Evolutionary conservation across 1,284 basidiomycete genomes (phyloP), one percentile per base, ranked within the genome.

Genomic region (Tylopilus sp.): DNA sequence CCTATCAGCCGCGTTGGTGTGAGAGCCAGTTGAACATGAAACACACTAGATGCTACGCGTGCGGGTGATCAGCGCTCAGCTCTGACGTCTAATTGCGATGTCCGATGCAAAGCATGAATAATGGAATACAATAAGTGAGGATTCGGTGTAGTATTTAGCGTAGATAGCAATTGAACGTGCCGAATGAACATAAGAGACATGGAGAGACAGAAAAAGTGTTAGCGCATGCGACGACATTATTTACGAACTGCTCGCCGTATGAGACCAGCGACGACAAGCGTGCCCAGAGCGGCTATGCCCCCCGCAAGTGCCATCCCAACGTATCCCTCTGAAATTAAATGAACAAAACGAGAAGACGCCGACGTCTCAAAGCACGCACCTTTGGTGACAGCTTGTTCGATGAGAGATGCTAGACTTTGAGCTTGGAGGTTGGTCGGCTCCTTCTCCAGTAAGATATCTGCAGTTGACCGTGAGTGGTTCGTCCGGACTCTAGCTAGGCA

Each of bases 401-500:
- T 97, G 43, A 99, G 77, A 35, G 79, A 74, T 6, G 77, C 78
- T 39, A 99, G 76, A 54, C 91, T 94, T 59, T 91, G 86, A 9
- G 94, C 92, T 71, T 99, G 97, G 59, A 97, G 71, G 66, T 99
- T 99, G 46, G 83, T 76, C 0, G 97, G 96, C 68, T 99, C 97
- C 66, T 93, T 94, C 57, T 92, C 89, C 41, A 98, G 72, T 4
- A 99, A 77, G 18, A 97, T 74, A 37, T 82, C 95, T 97, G 60
- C 25, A 15, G 35, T 52, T 44, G 23, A 28, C 18, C 39, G 35
- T 55, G 29, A 50, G 41, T 16, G 25, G 11, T 44, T 19, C 8
- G n/a, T 18, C 15, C 38, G 38, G n/a, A 10, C 11, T 23, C 40
- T 5, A 7, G n/a, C 6, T 13, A 30, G 16, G 38, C 34, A 31